Percentiles rank a stretch among this genome's conserved stretches.
phyloP scores from a whole-genome alignment of 345 rosid species.

The Chamaenerion angustifolium region DNA sequence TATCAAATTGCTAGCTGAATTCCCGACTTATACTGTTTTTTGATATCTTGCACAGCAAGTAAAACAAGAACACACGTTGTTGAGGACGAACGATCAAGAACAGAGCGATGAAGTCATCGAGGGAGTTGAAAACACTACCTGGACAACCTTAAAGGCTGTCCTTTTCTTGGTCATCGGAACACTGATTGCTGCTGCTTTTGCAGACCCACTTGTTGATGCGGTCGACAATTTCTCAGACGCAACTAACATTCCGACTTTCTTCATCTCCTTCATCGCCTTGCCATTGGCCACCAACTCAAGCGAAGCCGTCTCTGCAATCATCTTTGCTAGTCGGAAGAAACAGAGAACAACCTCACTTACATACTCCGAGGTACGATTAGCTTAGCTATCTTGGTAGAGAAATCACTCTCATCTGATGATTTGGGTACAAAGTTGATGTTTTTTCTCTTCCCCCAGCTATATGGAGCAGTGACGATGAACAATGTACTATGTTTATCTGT shows the following conservation, averaged over 20 bases:
- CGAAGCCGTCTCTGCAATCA: slow-evolving; percentile 89
- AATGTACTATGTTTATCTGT: slow-evolving; percentile 84
- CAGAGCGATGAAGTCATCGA: slow-evolving; percentile 38
- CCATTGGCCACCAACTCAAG: slow-evolving; percentile 96
- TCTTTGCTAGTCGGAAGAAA: slow-evolving; percentile 68
- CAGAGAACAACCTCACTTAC: slow-evolving; percentile 71
- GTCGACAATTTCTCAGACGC: slow-evolving; percentile 84
- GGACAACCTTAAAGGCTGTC: slow-evolving; percentile 57
- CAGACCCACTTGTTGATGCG: slow-evolving; percentile 93
- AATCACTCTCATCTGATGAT: too few species aligned
- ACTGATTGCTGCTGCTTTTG: slow-evolving; percentile 73
- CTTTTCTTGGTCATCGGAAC: slow-evolving; percentile 61
- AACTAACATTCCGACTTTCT: slow-evolving; percentile 90
- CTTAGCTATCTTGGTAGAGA: too few species aligned
- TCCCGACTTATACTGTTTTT: too few species aligned
- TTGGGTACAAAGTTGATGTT: too few species aligned
- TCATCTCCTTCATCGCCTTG: slow-evolving; percentile 81
- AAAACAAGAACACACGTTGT: slow-evolving; percentile 46
- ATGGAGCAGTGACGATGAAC: slow-evolving; percentile 88
- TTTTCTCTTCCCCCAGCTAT: slow-evolving; percentile 42
- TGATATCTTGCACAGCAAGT: slow-evolving; percentile 38
- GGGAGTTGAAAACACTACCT: slow-evolving; percentile 30
- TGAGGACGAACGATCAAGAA: slow-evolving; percentile 31
- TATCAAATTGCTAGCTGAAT: too few species aligned
- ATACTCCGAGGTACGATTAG: slow-evolving; percentile 64